Conservation (phyloP, 768 basidiomycete species). For the Boletus edulis region DNA sequence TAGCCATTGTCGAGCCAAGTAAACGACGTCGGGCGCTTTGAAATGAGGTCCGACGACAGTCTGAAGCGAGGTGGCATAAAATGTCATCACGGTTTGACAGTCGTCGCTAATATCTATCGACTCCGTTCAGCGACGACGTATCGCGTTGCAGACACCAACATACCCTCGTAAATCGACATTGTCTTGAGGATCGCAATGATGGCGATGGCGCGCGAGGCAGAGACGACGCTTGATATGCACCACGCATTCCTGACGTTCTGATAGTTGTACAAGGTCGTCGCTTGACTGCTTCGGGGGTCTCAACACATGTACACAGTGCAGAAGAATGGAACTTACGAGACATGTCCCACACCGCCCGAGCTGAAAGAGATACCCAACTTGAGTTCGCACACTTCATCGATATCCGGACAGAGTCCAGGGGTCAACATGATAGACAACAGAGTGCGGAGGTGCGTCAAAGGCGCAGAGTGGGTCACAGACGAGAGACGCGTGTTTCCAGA, state of each 20-base stretch:
- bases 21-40: constrained; percentile 66
- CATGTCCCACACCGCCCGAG: constrained; percentile 42
- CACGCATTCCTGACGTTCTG: constrained; percentile 48
- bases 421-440: constrained; percentile 67
- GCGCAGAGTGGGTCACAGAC: constrained; percentile 34
- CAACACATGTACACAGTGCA: neutral
- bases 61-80: constrained; percentile 73
- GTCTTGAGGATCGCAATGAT: constrained; percentile 67
- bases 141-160: neutral
- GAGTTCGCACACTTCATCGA: constrained; percentile 64
- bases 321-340: constrained; percentile 39
- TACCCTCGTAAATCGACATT: constrained; percentile 74
- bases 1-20: constrained; percentile 75
- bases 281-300: constrained; percentile 18
- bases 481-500: constrained; percentile 47
- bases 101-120: constrained; percentile 61
- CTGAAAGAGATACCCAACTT: constrained; percentile 50
- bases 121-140: neutral
- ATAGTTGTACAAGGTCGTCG: constrained; percentile 42
- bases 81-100: constrained; percentile 73
- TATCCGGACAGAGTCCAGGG: constrained; percentile 63
- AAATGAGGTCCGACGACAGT: constrained; percentile 59
- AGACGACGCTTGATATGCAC: constrained; percentile 68
- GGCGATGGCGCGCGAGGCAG: constrained; percentile 67
- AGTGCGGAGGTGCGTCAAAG: constrained; percentile 53